phyloP scores from a whole-genome alignment of 306 rosid genomes.

The Casuarina glauca region DNA sequence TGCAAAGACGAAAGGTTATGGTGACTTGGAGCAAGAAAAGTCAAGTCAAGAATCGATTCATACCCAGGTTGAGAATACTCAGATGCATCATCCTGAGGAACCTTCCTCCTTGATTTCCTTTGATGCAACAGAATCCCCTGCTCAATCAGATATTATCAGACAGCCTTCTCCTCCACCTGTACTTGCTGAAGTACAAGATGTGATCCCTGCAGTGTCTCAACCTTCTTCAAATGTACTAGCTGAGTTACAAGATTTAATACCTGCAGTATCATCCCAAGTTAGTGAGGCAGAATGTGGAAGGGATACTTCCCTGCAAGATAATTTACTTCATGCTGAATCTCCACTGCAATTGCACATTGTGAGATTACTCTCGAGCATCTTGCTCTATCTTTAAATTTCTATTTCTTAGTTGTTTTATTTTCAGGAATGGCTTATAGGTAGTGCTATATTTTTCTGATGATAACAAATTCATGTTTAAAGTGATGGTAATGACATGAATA shows the following conservation, averaged over 20 bases:
- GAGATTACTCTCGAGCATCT: constrained; percentile 37
- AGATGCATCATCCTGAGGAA: constrained; percentile 39
- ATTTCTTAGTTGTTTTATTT: constrained; percentile 1
- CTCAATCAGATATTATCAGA: constrained; percentile 59
- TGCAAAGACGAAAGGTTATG: constrained; percentile 38
- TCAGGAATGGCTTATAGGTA: background rate
- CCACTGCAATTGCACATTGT: constrained; percentile 87
- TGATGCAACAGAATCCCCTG: constrained; percentile 52
- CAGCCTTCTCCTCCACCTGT: constrained; percentile 96
- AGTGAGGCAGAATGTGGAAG: constrained; percentile 45
- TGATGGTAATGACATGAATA: constrained; percentile 7
- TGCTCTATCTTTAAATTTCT: constrained; percentile 5
- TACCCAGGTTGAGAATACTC: constrained; percentile 40
- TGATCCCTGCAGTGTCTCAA: constrained; percentile 74
- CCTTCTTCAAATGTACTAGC: constrained; percentile 91
- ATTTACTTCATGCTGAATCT: constrained; percentile 57
- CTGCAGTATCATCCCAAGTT: constrained; percentile 61
- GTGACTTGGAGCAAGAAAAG: constrained; percentile 39
- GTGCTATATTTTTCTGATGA: constrained; percentile 18
- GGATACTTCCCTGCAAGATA: constrained; percentile 50
- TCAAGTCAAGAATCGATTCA: constrained; percentile 41
- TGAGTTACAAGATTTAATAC: constrained; percentile 82
- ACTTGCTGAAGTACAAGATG: constrained; percentile 90
- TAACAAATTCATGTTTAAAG: background rate
- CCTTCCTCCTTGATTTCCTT: constrained; percentile 80